Evolutionary conservation across 2,329 filamentous ascomycete genomes (phyloP), one percentile per base, ranked within the genome.

Genomic region (Botrytis hyacinthi): DNA sequence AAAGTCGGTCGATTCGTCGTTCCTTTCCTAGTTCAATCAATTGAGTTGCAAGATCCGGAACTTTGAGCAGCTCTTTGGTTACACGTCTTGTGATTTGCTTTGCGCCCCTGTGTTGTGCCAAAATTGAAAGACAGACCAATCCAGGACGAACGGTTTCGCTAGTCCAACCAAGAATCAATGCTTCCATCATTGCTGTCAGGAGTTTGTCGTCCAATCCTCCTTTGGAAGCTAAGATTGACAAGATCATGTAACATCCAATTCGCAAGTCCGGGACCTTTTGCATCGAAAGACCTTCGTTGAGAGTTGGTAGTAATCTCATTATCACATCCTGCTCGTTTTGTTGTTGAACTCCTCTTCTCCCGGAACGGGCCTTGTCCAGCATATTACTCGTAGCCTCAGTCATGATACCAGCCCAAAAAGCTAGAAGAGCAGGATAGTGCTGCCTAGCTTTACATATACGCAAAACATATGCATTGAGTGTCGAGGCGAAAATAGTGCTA

Each of bases 371-470:
- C 72, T 87, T 88, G 79, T 97, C 93, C 73, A 98, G 84, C 85
- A 96, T 94, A 44, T 90, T 91, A 76, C 93, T 92, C 74, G 97
- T 87, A 18, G 95, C 91, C 82, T 99, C 95, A 0, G 94, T 93
- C 81, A 93, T 91, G 70, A 98, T 86, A 63, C 94, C 92, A 7
- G 92, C 94, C 95, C 96, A 99, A 81, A 99, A 98, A 0, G 93
- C 92, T 72, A 97, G 84, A 74, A 98, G 84, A 1, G 90, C 89
- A 57, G 93, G 89, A 78, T 96, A 93, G 71, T 95, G 90, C 73
- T 93, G 91, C 71, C 90, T 88, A 59, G 88, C 86, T 71, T 89
- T 88, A 80, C 94, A 91, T 37, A 93, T 90, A 73, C 91, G 89
- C 42, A 97, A 84, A 20, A 94, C 91, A 83, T 97, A 93, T 72